phyloP scores from a whole-genome alignment of 805 yeast genomes.

The Scheffersomyces ergatensis region DNA sequence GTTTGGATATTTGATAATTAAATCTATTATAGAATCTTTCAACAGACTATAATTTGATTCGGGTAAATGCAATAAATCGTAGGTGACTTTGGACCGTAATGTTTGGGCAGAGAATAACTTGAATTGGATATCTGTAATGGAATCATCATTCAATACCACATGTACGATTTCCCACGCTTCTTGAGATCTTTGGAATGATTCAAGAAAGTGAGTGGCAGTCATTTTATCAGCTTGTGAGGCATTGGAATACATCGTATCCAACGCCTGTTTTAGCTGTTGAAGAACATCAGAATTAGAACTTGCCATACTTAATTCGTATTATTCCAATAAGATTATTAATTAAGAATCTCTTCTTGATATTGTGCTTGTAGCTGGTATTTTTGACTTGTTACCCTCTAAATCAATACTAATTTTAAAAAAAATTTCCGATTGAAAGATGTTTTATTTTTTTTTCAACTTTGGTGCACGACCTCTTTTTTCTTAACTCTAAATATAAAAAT shows the following conservation, averaged over 20 bases:
- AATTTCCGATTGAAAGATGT: too few relatives aligned
- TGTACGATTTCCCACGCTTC: constrained; percentile 79
- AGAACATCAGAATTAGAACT: constrained; percentile 2
- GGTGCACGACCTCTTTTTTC: too few relatives aligned
- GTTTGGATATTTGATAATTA: constrained; percentile 47
- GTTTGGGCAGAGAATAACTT: constrained; percentile 91
- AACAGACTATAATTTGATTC: constrained; percentile 54
- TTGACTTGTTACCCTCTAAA: too few relatives aligned
- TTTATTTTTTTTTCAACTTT: too few relatives aligned
- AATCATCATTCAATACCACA: constrained; percentile 42
- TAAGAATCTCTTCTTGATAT: too few relatives aligned
- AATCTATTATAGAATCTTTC: constrained; percentile 62
- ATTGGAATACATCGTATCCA: constrained; percentile 47
- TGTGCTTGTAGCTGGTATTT: too few relatives aligned
- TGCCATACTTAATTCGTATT: too few relatives aligned
- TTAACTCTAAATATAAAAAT: too few relatives aligned
- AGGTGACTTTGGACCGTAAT: constrained; percentile 75
- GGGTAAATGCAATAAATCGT: constrained; percentile 68
- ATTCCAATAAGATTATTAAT: too few relatives aligned
- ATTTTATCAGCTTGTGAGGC: constrained; percentile 45
- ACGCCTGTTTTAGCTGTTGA: constrained; percentile 41
- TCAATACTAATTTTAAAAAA: too few relatives aligned
- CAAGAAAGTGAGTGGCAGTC: constrained; percentile 56
- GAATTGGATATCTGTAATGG: constrained; percentile 46
- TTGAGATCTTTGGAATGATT: constrained; percentile 76